Percentiles rank a stretch among this genome's conserved stretches.
Evolutionary conservation across 176 grass and related monocot species (phyloP).

Genomic region (Triticum turgidum): DNA sequence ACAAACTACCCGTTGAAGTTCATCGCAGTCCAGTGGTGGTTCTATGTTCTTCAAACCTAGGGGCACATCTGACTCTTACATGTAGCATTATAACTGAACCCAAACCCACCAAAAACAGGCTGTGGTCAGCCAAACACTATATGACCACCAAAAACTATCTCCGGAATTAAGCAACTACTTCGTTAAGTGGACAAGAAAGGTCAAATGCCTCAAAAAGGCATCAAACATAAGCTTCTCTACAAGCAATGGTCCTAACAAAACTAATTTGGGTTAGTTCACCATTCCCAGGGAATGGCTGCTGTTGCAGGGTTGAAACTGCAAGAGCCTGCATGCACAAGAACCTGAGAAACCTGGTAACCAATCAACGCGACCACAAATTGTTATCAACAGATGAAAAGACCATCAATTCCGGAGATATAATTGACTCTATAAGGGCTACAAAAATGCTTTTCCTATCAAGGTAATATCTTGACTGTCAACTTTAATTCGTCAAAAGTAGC

Average conservation of each 20-base stretch:
- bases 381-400: constrained; percentile 16
- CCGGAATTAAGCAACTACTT: background rate
- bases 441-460: too few species aligned
- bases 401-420: too few species aligned
- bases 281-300: constrained; percentile 53
- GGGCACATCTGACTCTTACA: too few species aligned
- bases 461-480: too few species aligned
- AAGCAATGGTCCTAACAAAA: background rate
- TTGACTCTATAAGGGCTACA: too few species aligned
- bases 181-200: background rate
- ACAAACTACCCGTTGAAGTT: background rate
- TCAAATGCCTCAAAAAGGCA: background rate
- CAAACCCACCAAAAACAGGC: too few species aligned
- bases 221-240: background rate
- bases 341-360: constrained; percentile 13
- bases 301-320: constrained; percentile 50
- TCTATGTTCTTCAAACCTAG: too few species aligned
- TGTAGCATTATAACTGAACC: background rate
- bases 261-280: constrained; percentile 63
- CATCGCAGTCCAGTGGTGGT: too few species aligned
- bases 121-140: too few species aligned
- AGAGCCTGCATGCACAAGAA: constrained; percentile 39
- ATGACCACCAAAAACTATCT: background rate
- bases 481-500: too few species aligned
- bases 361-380: background rate